Evolutionary conservation across 1,284 basidiomycete species (phyloP), one percentile per base, ranked within the genome.

Genomic region (Rhizopogon parksii): DNA sequence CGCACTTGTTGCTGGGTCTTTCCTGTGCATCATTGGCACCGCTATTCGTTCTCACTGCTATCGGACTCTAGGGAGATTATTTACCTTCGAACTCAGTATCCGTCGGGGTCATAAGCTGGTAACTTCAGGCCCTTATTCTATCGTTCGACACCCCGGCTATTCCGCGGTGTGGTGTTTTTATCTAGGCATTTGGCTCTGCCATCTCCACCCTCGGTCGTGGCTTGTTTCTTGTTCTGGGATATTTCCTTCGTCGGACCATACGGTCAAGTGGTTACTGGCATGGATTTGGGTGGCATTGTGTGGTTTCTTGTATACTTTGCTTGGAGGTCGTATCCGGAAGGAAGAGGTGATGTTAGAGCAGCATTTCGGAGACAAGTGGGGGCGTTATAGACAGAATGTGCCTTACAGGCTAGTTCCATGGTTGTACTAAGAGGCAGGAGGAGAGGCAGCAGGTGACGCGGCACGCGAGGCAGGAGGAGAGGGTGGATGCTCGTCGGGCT

Each of bases 391-490:
- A 15, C 17, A 30, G 2, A 42, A 11, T 6, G 40, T 42, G 1
- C 40, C 40, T 30, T 30, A 30, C 5, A 42, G 25, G 30, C 3
- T 42, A 7, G 25, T 42, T 30, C 40, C 40, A 12, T 42, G 40
- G 25, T 42, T 42, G 11, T 42, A 27, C 40, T 42, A 42, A 15
- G 24, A 74, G 74, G 54, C 91, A 97, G 62, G 95, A 98, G 66
- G 91, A 96, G 57, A 80, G 78, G 61, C 95, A 99, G 71, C 78
- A 95, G 1, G 74, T 71, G 50, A 94, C 86, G 6, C 74, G 95
- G 50, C 78, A 76, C 49, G 81, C 80, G 37, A 72, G 95, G 36
- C 93, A 97, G 66, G 78, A 82, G 53, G 93, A 94, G 11, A 72
- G 76, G 59, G 52, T 85, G 46, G 78, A 83, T 6, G 74, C 82